Evolutionary conservation across 2,329 filamentous ascomycete genomes (phyloP).

Genomic region (Cladosporium sp.): DNA sequence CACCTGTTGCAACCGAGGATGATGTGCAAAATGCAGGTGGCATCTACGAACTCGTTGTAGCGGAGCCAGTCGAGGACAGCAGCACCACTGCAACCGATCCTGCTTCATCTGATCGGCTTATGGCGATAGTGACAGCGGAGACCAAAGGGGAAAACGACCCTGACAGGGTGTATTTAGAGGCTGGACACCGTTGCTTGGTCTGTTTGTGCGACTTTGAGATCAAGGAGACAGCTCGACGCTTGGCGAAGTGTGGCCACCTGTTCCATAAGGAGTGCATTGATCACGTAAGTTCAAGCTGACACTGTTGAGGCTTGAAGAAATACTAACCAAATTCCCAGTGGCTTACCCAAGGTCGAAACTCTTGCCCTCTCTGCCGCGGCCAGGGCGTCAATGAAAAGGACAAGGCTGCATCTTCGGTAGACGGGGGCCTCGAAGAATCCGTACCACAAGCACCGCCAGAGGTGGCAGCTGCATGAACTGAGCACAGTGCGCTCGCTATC

Average conservation of each 20-base stretch:
- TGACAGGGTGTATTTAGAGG: conserved; percentile 35
- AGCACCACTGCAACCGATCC: conserved; percentile 27
- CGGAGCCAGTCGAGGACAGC: conserved; percentile 27
- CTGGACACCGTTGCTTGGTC: conserved; percentile 61
- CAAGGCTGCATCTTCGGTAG: conserved; percentile 22
- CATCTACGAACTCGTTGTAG: conserved; percentile 51
- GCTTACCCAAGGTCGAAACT: conserved; percentile 67
- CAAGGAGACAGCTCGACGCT: conserved; percentile 60
- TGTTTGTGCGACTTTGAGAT: conserved; percentile 66
- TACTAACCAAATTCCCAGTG: conserved; percentile 48
- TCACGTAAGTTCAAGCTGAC: conserved; percentile 52
- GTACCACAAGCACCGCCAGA: conserved; percentile 9
- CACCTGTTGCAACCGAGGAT: conserved; percentile 64
- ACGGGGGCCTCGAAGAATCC: neutral
- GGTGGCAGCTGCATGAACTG: neutral
- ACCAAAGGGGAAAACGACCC: conserved; percentile 29
- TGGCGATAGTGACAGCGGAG: conserved; percentile 33
- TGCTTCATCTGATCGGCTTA: conserved; percentile 29
- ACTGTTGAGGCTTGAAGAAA: neutral
- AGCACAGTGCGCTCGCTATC: neutral
- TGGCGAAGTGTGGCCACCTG: conserved; percentile 64
- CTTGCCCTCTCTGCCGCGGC: conserved; percentile 61
- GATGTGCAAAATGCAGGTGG: conserved; percentile 65
- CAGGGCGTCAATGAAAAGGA: conserved; percentile 57
- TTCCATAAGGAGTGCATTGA: conserved; percentile 71